Conservation (phyloP, 139 green algal genomes). For the Nannochloris sp. region DNA sequence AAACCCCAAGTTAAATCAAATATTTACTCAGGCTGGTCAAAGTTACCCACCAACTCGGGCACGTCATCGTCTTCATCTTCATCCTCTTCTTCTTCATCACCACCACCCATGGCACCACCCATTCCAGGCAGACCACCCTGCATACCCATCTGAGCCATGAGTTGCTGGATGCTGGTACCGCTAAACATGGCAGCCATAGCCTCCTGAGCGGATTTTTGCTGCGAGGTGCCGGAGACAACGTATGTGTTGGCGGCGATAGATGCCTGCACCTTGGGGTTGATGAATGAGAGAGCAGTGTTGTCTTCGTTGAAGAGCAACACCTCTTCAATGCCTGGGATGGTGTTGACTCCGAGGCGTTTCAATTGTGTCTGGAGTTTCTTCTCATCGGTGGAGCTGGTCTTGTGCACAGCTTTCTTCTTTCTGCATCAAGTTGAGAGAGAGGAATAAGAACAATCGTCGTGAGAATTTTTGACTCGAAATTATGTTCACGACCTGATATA, state of each 20-base stretch:
- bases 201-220: slow-evolving; percentile 62
- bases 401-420: slow-evolving; percentile 99
- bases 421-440: slow-evolving; percentile 38
- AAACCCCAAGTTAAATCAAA: too few relatives aligned
- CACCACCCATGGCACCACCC: slow-evolving; percentile 13
- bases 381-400: slow-evolving; percentile 92
- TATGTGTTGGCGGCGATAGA: slow-evolving; percentile 99
- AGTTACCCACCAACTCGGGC: slow-evolving; percentile 89
- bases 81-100: slow-evolving; percentile 59
- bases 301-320: slow-evolving; percentile 96
- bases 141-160: slow-evolving; percentile 28
- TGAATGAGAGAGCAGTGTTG: slow-evolving; percentile 88
- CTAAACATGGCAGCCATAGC: slow-evolving; percentile 47
- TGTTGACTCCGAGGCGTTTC: slow-evolving; percentile 97
- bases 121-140: slow-evolving; percentile 11
- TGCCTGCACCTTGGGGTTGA: slow-evolving; percentile 98
- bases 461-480: not conserved
- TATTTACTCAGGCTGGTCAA: too few relatives aligned
- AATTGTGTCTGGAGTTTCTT: slow-evolving; percentile 95
- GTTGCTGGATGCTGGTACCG: slow-evolving; percentile 28
- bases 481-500: not conserved
- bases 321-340: slow-evolving; percentile 98
- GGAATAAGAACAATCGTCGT: not conserved
- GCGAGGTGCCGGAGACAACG: slow-evolving; percentile 86
- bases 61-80: slow-evolving; percentile 38